phyloP scores from a whole-genome alignment of 2,329 filamentous ascomycete species.

The Dryadomyces quercivorus region DNA sequence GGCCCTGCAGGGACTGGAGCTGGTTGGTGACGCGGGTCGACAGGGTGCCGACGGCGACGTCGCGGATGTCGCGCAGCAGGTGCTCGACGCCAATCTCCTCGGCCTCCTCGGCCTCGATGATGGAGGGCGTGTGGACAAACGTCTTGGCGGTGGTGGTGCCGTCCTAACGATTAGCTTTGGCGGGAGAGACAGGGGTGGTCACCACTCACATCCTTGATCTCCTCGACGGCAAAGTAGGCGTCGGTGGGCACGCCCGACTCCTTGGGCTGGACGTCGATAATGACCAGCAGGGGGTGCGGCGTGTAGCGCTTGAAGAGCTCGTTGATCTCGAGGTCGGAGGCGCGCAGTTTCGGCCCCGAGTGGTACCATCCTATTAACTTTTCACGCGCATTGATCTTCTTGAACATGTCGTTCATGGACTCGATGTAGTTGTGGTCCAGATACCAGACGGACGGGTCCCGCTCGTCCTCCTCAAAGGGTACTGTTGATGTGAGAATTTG shows the following conservation, averaged over 20 bases:
- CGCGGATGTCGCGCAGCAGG: slow-evolving; percentile 90
- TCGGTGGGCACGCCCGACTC: slow-evolving; percentile 96
- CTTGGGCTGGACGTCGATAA: slow-evolving; percentile 97
- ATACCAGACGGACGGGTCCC: slow-evolving; percentile 98
- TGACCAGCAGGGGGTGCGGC: slow-evolving; percentile 88
- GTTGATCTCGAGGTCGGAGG: slow-evolving; percentile 97
- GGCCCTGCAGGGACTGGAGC: slow-evolving; percentile 89
- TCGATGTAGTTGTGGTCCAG: slow-evolving; percentile 99
- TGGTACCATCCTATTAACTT: slow-evolving; percentile 99
- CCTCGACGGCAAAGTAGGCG: slow-evolving; percentile 97
- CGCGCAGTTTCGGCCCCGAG: slow-evolving; percentile 90
- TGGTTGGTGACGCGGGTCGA: slow-evolving; percentile 96
- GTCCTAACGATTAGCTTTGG: slow-evolving; percentile 46
- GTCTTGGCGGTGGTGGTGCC: slow-evolving; percentile 94
- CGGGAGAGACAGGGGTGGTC: slow-evolving; percentile 4
- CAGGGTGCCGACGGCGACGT: slow-evolving; percentile 92
- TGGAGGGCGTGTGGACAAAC: slow-evolving; percentile 95
- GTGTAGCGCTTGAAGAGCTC: slow-evolving; percentile 99
- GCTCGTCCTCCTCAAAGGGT: slow-evolving; percentile 97
- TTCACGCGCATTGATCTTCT: slow-evolving; percentile 97
- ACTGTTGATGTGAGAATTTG: slow-evolving; percentile 36
- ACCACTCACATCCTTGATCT: slow-evolving; percentile 94
- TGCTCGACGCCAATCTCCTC: slow-evolving; percentile 99
- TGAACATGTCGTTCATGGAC: slow-evolving; percentile 99
- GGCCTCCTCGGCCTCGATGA: slow-evolving; percentile 97